These are phyloP conservation scores for Aspergillus nomiae DNA, from an alignment of 2,329 filamentous ascomycete genomes.

Conservation along the genomic window DNA sequence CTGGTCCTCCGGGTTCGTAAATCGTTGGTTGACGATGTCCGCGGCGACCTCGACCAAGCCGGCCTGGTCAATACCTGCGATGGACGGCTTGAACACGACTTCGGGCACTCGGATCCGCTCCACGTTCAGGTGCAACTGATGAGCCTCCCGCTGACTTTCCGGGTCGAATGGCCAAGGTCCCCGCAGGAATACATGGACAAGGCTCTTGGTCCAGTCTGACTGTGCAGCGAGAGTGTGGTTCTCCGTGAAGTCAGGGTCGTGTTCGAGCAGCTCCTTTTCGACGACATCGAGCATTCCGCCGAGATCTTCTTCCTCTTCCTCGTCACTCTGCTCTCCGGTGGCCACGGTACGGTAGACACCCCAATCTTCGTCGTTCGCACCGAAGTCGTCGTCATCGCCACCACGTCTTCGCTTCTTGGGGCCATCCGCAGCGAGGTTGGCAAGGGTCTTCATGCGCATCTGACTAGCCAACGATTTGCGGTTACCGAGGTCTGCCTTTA, in stretches of 20 bases:
- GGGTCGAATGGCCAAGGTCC: slow-evolving; percentile 85
- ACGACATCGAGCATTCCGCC: slow-evolving; percentile 71
- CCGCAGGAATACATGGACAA: slow-evolving; percentile 86
- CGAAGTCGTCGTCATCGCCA: slow-evolving; percentile 93
- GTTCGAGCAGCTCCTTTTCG: slow-evolving; percentile 80
- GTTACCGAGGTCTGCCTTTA: slow-evolving; percentile 93
- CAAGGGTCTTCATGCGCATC: slow-evolving; percentile 97
- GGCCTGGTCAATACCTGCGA: slow-evolving; percentile 90
- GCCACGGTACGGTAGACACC: slow-evolving; percentile 93
- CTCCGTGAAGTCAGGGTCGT: slow-evolving; percentile 88
- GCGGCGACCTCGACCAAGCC: slow-evolving; percentile 90
- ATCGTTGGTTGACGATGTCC: slow-evolving; percentile 83
- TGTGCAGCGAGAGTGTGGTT: slow-evolving; percentile 90
- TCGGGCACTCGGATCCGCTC: slow-evolving; percentile 94
- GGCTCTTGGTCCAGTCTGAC: slow-evolving; percentile 89
- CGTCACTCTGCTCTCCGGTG: slow-evolving; percentile 75
- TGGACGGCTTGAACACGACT: slow-evolving; percentile 87
- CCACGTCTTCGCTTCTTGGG: slow-evolving; percentile 83
- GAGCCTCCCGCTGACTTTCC: slow-evolving; percentile 74
- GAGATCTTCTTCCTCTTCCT: slow-evolving; percentile 90
- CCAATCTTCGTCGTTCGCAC: slow-evolving; percentile 97
- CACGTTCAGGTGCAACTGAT: slow-evolving; percentile 94
- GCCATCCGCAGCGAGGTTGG: slow-evolving; percentile 88
- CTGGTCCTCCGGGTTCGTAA: slow-evolving; percentile 59
- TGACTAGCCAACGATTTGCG: slow-evolving; percentile 95